Percentiles rank a stretch among this genome's conserved stretches.
These are phyloP conservation scores for Aureobasidium sp. DNA, from an alignment of 2,329 filamentous ascomycete species.

Conservation along the genomic window DNA sequence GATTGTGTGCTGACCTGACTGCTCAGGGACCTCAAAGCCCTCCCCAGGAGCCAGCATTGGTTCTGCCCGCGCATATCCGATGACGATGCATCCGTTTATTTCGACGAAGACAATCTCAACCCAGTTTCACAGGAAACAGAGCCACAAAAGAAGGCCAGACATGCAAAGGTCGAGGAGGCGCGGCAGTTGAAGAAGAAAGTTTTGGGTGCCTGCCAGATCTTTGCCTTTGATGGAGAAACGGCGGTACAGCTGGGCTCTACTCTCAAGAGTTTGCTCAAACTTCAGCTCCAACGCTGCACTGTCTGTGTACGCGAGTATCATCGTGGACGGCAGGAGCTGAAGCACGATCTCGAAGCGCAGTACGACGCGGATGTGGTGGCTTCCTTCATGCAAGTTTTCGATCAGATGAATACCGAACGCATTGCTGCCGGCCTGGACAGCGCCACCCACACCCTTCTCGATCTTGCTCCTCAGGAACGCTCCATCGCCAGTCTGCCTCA, in stretches of 20 bases:
- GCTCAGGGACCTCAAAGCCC: conserved; percentile 19
- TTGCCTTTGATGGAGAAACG: conserved; percentile 42
- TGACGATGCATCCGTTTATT: conserved; percentile 32
- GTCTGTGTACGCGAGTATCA: conserved; percentile 45
- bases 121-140: conserved; percentile 20
- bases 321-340: conserved; percentile 36
- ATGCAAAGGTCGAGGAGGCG: conserved; percentile 32
- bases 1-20: not conserved
- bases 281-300: conserved; percentile 41
- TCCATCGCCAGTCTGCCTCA: conserved; percentile 45
- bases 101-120: conserved; percentile 38
- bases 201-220: conserved; percentile 37
- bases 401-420: conserved; percentile 38
- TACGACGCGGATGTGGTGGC: conserved; percentile 40
- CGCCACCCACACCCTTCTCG: conserved; percentile 34
- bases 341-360: conserved; percentile 33
- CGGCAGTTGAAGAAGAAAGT: conserved; percentile 34
- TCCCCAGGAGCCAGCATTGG: conserved; percentile 37
- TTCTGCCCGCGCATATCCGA: conserved; percentile 40
- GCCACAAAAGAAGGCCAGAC: conserved; percentile 21
- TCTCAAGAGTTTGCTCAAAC: conserved; percentile 33
- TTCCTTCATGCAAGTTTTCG: conserved; percentile 38
- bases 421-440: conserved; percentile 38
- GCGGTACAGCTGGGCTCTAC: conserved; percentile 37
- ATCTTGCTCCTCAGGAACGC: conserved; percentile 44